Evolutionary conservation across 2,329 filamentous ascomycete genomes (phyloP), one percentile per base, ranked within the genome.

Genomic region (Alternaria sp.): DNA sequence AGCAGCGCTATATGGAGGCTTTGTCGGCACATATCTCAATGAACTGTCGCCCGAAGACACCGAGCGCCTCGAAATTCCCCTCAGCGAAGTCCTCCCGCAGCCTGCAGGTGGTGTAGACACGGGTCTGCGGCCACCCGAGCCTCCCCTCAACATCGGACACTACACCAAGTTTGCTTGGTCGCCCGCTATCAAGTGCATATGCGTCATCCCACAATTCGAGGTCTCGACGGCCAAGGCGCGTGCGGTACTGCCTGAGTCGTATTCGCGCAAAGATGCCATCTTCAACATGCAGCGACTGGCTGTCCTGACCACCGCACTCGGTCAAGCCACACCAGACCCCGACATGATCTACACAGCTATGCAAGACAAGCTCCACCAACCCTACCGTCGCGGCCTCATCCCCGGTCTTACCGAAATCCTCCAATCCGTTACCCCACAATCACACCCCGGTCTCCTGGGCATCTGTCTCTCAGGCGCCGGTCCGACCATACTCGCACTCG

Each of bases 281-380:
- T 98, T 97, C 85, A 99, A 99, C 83, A 86, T 98, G 73, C 96
- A 98, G 82, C 88, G 96, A 69, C 93, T 97, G 79, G 94, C 95
- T 3, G 87, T 99, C 53, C 87, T 99, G 12, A 94, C 95, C 30
- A 93, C 93, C 11, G 94, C 94, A 1, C 86, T 99, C 49, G 93
- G 94, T 67, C 90, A 93, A 79, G 95, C 92, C 8, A 95, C 96
- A 10, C 95, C 94, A 2, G 91, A 97, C 77, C 91, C 96, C 21
- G 91, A 96, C 73, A 91, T 97, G 81, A 99, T 99, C 79, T 96
- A 96, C 83, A 89, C 96, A 51, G 95, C 94, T 50, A 99, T 99
- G 96, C 96, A 98, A 83, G 96, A 99, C 84, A 97, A 94, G 82
- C 89, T 99, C 65, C 96, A 99, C 83, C 96, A 99, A 81, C 96